Percentiles rank a stretch among this genome's conserved stretches.
Evolutionary conservation across 257 asterid genomes (phyloP).

Genomic region (Solanum microdontum): DNA sequence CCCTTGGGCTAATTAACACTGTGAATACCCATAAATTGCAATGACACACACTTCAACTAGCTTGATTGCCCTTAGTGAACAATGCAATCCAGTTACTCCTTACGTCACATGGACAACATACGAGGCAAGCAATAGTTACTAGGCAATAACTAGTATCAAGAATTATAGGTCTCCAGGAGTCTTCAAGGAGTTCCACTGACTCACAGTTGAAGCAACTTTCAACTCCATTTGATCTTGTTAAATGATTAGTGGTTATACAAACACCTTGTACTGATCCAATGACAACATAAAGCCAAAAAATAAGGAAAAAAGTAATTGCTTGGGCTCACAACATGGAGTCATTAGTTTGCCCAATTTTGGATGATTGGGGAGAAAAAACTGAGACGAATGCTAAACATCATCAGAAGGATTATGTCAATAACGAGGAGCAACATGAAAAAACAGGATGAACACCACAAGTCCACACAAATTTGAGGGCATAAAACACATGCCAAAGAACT

Average conservation of each 20-base stretch:
- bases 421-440: background rate
- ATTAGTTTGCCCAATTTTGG: background rate
- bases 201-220: background rate
- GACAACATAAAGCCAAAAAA: background rate
- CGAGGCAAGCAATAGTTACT: background rate
- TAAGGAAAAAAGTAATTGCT: background rate
- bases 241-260: background rate
- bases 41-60: background rate
- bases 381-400: background rate
- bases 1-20: background rate
- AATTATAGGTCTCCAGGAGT: background rate
- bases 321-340: background rate
- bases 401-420: background rate
- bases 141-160: background rate
- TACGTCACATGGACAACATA: background rate
- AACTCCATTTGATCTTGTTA: background rate
- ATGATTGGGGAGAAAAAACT: background rate
- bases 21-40: background rate
- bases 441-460: background rate
- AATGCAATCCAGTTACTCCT: background rate
- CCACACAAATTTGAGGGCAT: background rate
- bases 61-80: background rate
- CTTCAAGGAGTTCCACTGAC: background rate
- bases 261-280: background rate
- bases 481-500: background rate